These are phyloP conservation scores for Coemansia sp. DNA, from an alignment of 192 early-diverging fungal species.

Conservation along the genomic window DNA sequence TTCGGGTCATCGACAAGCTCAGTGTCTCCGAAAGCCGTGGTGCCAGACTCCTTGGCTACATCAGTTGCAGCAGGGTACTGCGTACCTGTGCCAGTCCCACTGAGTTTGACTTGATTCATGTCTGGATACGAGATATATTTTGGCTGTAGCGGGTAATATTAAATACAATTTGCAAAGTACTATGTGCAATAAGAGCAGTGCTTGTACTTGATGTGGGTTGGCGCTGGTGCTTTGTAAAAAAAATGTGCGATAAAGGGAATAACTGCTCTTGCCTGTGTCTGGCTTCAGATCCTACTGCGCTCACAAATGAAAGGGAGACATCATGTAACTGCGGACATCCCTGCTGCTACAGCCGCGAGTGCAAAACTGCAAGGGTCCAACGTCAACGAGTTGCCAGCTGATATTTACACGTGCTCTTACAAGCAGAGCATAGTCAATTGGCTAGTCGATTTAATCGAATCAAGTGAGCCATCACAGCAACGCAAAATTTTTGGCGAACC, in stretches of 20 bases:
- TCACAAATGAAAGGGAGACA: background rate
- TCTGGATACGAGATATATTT: background rate
- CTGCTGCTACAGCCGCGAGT: background rate
- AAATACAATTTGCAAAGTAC: background rate
- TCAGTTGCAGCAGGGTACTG: conserved; percentile 50
- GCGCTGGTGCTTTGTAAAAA: background rate
- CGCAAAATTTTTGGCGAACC: conserved; percentile 14
- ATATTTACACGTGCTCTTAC: too few species aligned
- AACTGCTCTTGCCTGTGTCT: background rate
- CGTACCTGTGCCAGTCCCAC: conserved; percentile 49
- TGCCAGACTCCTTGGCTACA: conserved; percentile 49
- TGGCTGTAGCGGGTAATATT: background rate
- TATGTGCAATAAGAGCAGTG: background rate
- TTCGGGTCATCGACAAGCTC: conserved; percentile 41
- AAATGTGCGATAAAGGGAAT: background rate
- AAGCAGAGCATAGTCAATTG: too few species aligned
- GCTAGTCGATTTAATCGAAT: conserved; percentile 1
- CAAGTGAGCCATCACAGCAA: conserved; percentile 5
- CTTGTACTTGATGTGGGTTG: background rate
- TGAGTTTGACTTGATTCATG: conserved; percentile 12
- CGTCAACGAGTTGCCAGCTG: too few species aligned
- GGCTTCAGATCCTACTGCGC: conserved; percentile 12
- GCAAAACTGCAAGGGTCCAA: too few species aligned
- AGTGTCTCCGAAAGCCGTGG: conserved; percentile 30
- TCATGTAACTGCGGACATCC: background rate